Evolutionary conservation across 495 filamentous ascomycete species (phyloP).

Genomic region (Entonaema liquescens): DNA sequence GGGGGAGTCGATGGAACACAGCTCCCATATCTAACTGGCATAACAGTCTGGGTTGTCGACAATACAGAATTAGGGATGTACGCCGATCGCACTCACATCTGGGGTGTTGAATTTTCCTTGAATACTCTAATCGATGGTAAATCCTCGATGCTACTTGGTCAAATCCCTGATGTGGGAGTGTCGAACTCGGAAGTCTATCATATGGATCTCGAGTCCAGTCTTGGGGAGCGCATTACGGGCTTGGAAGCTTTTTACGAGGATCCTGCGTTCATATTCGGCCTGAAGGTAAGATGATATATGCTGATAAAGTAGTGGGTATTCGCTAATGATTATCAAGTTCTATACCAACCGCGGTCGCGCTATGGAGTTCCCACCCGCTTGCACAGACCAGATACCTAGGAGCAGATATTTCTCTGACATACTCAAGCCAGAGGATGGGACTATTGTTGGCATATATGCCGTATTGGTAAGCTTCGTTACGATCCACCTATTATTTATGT

Average conservation of each 20-base stretch:
- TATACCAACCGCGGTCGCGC: background rate
- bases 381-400: background rate
- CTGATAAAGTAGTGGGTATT: background rate
- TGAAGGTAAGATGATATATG: background rate
- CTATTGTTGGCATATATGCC: background rate
- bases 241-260: background rate
- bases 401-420: background rate
- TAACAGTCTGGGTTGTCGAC: background rate
- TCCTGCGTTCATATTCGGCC: constrained; percentile 7
- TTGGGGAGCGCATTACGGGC: background rate
- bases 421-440: background rate
- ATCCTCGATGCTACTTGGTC: background rate
- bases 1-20: background rate
- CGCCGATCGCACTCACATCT: background rate
- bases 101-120: background rate
- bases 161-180: background rate
- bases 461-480: background rate
- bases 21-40: background rate
- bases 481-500: background rate
- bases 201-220: background rate
- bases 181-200: background rate
- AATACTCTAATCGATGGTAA: background rate
- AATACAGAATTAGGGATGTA: background rate
- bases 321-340: background rate
- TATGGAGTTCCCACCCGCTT: background rate